A percentile compares a stretch with the other conserved stretches of the same genome.
Conservation (phyloP, 2,329 filamentous ascomycete species). For the Gaeumannomyces tritici region DNA sequence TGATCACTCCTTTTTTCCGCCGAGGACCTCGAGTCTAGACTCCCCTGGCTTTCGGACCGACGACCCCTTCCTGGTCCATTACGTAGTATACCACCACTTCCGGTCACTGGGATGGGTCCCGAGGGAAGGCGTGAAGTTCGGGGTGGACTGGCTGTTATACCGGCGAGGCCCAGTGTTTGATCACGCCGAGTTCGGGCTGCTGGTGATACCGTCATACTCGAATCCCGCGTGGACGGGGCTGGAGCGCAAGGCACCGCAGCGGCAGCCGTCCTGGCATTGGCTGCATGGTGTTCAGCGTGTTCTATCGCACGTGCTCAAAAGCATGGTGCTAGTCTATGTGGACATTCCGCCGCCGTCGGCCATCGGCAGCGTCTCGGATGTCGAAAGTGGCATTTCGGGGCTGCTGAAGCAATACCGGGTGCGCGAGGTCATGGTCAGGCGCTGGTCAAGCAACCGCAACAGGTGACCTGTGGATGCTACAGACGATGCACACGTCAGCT, state of each 20-base stretch:
- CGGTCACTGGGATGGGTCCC: conserved; percentile 92
- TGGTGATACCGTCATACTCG: conserved; percentile 75
- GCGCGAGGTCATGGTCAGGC: conserved; percentile 68
- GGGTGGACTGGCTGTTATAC: conserved; percentile 90
- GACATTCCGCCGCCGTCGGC: conserved; percentile 67
- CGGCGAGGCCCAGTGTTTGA: conserved; percentile 87
- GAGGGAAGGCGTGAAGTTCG: conserved; percentile 87
- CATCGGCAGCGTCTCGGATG: conserved; percentile 29
- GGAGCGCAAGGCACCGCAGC: conserved; percentile 34
- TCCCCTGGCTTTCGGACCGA: conserved; percentile 36
- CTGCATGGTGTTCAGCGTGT: conserved; percentile 85
- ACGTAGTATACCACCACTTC: conserved; percentile 92
- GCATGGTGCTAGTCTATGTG: conserved; percentile 79
- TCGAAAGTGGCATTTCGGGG: conserved; percentile 44
- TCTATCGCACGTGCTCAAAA: conserved; percentile 84
- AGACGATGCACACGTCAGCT: neutral
- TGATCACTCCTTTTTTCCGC: conserved; percentile 59
- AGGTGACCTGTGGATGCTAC: conserved; percentile 15
- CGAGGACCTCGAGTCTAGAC: conserved; percentile 27
- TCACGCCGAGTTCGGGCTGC: conserved; percentile 85
- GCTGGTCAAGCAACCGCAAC: conserved; percentile 79
- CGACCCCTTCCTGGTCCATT: conserved; percentile 77
- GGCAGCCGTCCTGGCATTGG: conserved; percentile 60
- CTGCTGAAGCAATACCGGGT: conserved; percentile 64
- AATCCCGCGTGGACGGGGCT: conserved; percentile 60